Conservation (phyloP, 228 moss, liverwort and hornwort genomes). For the Sphagnum fallax region DNA sequence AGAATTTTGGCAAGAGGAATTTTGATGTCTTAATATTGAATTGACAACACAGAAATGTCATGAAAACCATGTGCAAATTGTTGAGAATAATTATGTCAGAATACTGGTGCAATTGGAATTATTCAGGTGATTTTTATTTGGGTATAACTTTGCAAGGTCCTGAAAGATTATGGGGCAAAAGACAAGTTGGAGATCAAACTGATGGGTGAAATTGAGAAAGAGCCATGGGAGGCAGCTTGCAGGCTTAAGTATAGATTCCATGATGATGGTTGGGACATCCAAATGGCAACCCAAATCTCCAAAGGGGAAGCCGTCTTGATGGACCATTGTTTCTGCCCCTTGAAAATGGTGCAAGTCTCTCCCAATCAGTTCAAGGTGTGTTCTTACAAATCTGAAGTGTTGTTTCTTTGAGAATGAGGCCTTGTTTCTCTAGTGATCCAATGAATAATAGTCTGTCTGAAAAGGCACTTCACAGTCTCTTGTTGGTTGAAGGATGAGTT, state of each 20-base stretch:
- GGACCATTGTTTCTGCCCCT: conserved; percentile 41
- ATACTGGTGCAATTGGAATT: not conserved
- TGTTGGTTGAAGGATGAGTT: conserved; percentile 27
- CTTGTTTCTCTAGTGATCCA: not conserved
- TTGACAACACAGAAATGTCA: not conserved
- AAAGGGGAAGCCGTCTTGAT: conserved; percentile 45
- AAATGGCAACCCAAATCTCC: conserved; percentile 17
- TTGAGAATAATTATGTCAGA: not conserved
- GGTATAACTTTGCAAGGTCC: conserved; percentile 17
- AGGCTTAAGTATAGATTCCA: conserved; percentile 20
- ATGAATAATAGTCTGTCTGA: not conserved
- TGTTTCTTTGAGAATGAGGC: not conserved
- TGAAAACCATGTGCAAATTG: not conserved
- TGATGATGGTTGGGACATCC: conserved; percentile 40
- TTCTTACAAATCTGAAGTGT: not conserved
- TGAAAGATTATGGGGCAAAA: conserved; percentile 10
- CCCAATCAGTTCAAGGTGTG: conserved; percentile 31
- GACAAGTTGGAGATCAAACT: conserved; percentile 21
- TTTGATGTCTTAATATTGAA: not conserved
- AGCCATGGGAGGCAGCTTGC: conserved; percentile 49
- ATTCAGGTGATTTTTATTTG: not conserved
- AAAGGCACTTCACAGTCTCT: not conserved
- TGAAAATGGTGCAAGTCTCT: conserved; percentile 23
- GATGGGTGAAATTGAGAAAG: conserved; percentile 41
- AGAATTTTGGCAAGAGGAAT: not conserved